Conservation (phyloP, 345 rosid species). For the Theobroma cacao region DNA sequence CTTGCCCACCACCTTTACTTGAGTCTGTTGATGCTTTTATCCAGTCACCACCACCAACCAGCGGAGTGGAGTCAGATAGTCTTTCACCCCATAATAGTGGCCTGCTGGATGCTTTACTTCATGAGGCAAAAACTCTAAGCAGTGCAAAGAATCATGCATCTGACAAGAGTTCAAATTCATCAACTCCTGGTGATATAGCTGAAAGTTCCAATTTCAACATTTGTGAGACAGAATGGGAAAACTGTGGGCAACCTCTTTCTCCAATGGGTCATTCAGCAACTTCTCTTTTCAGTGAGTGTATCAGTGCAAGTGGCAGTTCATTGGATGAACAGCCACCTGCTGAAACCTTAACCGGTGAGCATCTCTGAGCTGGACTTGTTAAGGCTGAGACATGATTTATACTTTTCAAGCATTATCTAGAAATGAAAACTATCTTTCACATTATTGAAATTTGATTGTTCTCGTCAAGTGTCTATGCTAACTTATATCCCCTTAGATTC, state of each 20-base stretch:
- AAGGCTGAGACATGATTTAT: conserved; percentile 5
- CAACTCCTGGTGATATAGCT: conserved; percentile 55
- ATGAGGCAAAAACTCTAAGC: conserved; percentile 70
- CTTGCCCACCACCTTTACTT: conserved; percentile 62
- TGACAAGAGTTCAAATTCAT: conserved; percentile 65
- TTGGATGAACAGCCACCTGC: conserved; percentile 54
- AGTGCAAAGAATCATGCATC: conserved; percentile 63
- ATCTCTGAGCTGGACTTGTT: conserved; percentile 9
- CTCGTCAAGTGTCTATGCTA: not conserved
- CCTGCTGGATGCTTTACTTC: conserved; percentile 85
- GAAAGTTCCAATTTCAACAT: conserved; percentile 46
- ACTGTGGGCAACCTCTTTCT: conserved; percentile 52
- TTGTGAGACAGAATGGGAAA: conserved; percentile 61
- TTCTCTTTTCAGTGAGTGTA: conserved; percentile 50
- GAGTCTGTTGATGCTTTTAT: conserved; percentile 73
- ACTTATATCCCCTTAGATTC: not conserved
- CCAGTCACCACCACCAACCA: conserved; percentile 73
- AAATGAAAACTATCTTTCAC: not conserved
- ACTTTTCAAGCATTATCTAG: not conserved
- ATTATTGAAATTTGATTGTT: not conserved
- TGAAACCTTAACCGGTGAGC: conserved; percentile 44
- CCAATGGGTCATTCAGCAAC: conserved; percentile 62
- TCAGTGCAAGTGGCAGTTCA: conserved; percentile 55
- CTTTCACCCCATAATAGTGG: conserved; percentile 78
- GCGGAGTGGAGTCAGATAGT: conserved; percentile 46